Evolutionary conservation across 371 early-diverging fungal genomes (phyloP).

Genomic region (Nematocida minor): DNA sequence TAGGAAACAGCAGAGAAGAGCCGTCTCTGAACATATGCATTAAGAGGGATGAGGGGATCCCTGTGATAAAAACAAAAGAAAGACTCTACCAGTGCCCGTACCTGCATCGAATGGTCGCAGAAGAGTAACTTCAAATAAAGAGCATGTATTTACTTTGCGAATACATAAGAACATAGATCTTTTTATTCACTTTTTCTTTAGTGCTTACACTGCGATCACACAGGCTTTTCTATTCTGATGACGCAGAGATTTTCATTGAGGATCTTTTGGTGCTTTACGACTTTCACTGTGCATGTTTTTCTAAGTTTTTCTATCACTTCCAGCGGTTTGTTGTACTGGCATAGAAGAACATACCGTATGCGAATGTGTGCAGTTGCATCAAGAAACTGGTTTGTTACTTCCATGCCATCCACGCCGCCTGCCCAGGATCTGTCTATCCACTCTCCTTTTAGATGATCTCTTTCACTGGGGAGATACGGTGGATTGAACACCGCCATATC

Average conservation of each 20-base stretch:
- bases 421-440: conserved; percentile 51
- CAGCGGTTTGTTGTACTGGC: conserved; percentile 2
- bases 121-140: not conserved
- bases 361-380: not conserved
- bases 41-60: not conserved
- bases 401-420: conserved; percentile 28
- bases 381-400: conserved; percentile 28
- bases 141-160: not conserved
- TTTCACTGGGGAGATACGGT: conserved; percentile 37
- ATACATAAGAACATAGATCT: not conserved
- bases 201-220: not conserved
- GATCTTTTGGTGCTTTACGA: conserved; percentile 7
- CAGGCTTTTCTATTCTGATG: conserved; percentile 6
- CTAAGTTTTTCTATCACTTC: not conserved
- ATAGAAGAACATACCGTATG: conserved; percentile 33
- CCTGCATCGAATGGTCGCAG: not conserved
- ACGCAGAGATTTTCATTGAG: conserved; percentile 7
- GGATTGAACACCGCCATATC: conserved; percentile 50
- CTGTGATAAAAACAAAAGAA: not conserved
- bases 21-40: no score
- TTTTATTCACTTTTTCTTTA: no score
- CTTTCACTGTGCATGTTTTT: not conserved
- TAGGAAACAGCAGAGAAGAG: no score
- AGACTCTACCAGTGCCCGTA: not conserved
- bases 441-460: not conserved